Percentiles rank a stretch among this genome's conserved stretches.
phyloP scores from a whole-genome alignment of 805 yeast species.

The Lipomyces japonicus region DNA sequence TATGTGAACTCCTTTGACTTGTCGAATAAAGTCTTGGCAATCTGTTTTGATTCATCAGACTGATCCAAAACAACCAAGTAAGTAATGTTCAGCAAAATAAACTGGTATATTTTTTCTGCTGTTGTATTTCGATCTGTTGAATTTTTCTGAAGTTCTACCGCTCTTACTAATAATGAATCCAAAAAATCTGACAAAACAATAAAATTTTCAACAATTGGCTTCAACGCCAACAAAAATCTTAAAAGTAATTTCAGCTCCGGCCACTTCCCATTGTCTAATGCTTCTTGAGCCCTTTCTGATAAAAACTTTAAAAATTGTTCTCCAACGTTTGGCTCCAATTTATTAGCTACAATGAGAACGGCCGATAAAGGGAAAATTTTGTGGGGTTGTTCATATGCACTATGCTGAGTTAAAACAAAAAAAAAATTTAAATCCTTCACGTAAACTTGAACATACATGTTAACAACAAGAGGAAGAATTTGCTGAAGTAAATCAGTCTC shows the following conservation, averaged over 20 bases:
- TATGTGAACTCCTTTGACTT: slow-evolving; percentile 7
- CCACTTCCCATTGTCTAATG: slow-evolving; percentile 51
- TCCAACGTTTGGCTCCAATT: slow-evolving; percentile 62
- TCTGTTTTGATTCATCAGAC: slow-evolving; percentile 5
- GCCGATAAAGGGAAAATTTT: slow-evolving; percentile 71
- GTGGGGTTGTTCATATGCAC: slow-evolving; percentile 77
- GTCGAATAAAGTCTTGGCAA: slow-evolving; percentile 5
- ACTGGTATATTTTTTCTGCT: slow-evolving; percentile 12
- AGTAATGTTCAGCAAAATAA: slow-evolving; percentile 14
- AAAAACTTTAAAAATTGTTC: slow-evolving; percentile 64
- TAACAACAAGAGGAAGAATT: slow-evolving; percentile 3
- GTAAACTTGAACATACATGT: slow-evolving; percentile 9
- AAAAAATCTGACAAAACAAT: slow-evolving; percentile 47
- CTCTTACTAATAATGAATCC: slow-evolving; percentile 50
- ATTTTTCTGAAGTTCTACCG: slow-evolving; percentile 51
- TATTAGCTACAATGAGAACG: slow-evolving; percentile 61
- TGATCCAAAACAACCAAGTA: slow-evolving; percentile 16
- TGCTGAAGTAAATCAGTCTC: slow-evolving; percentile 3
- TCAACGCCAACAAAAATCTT: slow-evolving; percentile 64
- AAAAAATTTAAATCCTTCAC: neutral
- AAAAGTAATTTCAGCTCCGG: slow-evolving; percentile 65
- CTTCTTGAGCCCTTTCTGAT: slow-evolving; percentile 58
- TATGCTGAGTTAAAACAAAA: neutral
- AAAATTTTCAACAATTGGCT: slow-evolving; percentile 54
- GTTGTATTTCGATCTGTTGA: neutral